Base-by-base conservation (phyloP, 2,329 filamentous ascomycete genomes). In the Fusarium circinatum region DNA sequence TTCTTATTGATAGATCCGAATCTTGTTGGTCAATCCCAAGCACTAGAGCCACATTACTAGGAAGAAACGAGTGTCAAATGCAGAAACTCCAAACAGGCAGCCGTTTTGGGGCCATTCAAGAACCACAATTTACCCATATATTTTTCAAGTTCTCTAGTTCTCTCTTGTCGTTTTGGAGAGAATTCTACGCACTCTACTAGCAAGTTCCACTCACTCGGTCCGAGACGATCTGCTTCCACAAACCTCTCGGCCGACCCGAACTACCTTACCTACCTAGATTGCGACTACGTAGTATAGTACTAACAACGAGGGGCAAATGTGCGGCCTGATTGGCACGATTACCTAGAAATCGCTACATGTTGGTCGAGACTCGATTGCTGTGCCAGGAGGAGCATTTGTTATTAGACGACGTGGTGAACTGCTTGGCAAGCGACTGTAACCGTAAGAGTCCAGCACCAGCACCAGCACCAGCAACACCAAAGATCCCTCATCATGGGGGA, bases 21-120 rank as follows among this genome's bases (percentile, higher is more conserved):
- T 65, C 44, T 28, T 48, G 41, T 47, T 67, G 47, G 51, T 47
- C 44, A 54, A 65, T 68, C 51, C 51, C 51, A 30, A 47, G 56
- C 42, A 26, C 51, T 45, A 45, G 63, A 52, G 51, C 63, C 73
- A 70, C 62, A 59, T 58, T 55, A 42, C 65, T 73, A 75, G 62
- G 63, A 61, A 67, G 62, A 65, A 77, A 76, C 44, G 65, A 76
- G 71, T 48, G 44, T 60, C 45, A 26, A 51, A 59, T 73, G 75
- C 73, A 77, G 66, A 61, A 71, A 41, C 62, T 59, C 56, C 59
- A 66, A 66, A 63, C 56, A 74, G 62, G 71, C 71, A 73, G 44
- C 54, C 63, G 34, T 45, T 57, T 52, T 32, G 47, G 47, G 56
- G 52, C 28, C 51, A 54, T 67, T 58, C 28, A 48, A 56, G 54